Conservation (phyloP, 306 rosid genomes). For the Castanea sativa region DNA sequence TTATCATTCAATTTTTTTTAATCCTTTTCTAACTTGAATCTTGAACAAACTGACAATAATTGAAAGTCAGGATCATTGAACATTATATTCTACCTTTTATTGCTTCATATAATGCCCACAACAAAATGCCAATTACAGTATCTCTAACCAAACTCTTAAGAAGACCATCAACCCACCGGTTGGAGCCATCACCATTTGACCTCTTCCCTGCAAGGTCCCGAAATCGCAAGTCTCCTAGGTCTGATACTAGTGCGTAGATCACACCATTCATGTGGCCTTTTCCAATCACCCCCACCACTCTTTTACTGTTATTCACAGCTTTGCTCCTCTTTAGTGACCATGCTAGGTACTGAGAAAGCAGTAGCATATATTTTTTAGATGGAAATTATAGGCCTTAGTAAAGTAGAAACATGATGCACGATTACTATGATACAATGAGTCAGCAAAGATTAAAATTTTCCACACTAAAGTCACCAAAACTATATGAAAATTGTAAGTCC, state of each 20-base stretch:
- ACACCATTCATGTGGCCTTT: constrained; percentile 94
- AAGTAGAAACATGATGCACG: neutral
- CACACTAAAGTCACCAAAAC: neutral
- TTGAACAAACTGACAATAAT: neutral
- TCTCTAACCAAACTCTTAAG: constrained; percentile 62
- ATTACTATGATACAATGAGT: neutral
- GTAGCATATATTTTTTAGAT: neutral
- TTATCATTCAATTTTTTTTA: neutral
- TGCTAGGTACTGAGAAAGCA: constrained; percentile 68
- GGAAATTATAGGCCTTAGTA: neutral
- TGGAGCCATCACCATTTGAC: constrained; percentile 22
- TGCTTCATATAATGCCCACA: constrained; percentile 80
- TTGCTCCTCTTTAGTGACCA: constrained; percentile 93
- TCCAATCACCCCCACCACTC: constrained; percentile 91
- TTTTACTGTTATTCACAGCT: constrained; percentile 77
- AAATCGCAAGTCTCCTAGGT: constrained; percentile 65
- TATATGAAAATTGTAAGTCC: neutral
- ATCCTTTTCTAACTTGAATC: neutral
- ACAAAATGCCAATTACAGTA: constrained; percentile 55
- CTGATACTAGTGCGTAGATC: constrained; percentile 60
- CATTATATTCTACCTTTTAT: constrained; percentile 21
- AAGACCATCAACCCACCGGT: constrained; percentile 38
- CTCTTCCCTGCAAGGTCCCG: constrained; percentile 65
- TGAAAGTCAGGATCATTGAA: neutral
- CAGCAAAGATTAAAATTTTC: neutral